phyloP scores from a whole-genome alignment of 805 yeast genomes.

The Sugiyamaella qingdaonensis region DNA sequence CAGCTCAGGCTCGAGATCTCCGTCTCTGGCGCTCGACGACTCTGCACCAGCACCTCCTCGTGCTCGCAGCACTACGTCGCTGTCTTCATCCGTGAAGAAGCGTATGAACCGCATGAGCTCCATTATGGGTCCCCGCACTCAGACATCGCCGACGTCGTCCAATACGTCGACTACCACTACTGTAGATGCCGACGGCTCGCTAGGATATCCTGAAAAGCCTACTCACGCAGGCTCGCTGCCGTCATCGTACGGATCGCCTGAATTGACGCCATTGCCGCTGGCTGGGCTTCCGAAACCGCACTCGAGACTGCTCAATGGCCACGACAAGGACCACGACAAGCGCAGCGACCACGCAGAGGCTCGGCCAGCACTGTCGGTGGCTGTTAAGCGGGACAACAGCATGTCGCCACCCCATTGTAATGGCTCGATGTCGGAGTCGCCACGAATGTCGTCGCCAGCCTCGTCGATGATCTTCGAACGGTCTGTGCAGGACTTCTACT shows the following conservation, averaged over 20 bases:
- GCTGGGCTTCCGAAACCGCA: not conserved
- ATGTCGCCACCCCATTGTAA: conserved; percentile 13
- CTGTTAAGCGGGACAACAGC: conserved; percentile 6
- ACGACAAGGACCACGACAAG: not conserved
- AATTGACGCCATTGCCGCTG: not conserved
- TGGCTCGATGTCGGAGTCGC: conserved; percentile 9
- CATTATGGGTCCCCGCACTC: not conserved
- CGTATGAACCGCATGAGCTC: conserved; percentile 3
- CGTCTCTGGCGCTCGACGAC: not conserved
- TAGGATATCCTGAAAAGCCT: not conserved
- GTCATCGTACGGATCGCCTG: not conserved
- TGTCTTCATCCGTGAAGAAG: not conserved
- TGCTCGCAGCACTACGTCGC: not conserved
- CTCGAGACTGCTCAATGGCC: not conserved
- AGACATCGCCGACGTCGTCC: conserved; percentile 5
- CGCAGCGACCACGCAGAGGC: not conserved
- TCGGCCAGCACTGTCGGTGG: not conserved
- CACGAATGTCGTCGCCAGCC: conserved; percentile 26
- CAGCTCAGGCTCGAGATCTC: not conserved
- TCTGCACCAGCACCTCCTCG: not conserved
- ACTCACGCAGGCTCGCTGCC: not conserved
- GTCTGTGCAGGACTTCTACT: conserved; percentile 54
- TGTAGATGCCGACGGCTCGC: not conserved
- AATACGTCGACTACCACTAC: conserved; percentile 6
- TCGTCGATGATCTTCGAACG: conserved; percentile 60